Evolutionary conservation across 305 asterid genomes (phyloP).

Genomic region (Fraxinus baroniana): DNA sequence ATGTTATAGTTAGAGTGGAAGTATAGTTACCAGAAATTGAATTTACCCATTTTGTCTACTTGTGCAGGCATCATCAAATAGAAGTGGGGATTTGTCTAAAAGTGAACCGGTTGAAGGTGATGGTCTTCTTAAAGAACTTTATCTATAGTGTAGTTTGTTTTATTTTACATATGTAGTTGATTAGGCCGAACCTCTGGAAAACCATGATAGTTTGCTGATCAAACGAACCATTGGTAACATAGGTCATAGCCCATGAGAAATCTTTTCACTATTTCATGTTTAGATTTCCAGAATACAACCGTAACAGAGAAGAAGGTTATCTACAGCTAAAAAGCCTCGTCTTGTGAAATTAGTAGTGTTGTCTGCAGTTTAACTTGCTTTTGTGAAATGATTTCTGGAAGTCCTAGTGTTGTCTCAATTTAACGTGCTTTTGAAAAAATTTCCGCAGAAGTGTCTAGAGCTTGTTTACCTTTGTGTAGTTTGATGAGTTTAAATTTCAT

Average conservation of each 20-base stretch:
- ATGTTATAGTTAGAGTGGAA: not conserved
- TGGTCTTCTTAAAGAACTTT: slow-evolving; percentile 9
- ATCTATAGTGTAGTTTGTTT: not conserved
- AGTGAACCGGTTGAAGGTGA: slow-evolving; percentile 68
- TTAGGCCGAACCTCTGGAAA: not conserved
- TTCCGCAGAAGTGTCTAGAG: not conserved
- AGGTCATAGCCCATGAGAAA: not conserved
- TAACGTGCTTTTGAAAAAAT: not conserved
- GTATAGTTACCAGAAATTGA: not conserved
- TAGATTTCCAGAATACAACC: slow-evolving; percentile 6
- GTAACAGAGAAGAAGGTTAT: not conserved
- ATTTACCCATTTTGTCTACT: slow-evolving; percentile 12
- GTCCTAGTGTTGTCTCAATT: not conserved
- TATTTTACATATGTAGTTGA: not conserved
- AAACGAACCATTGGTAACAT: not conserved
- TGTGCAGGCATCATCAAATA: slow-evolving; percentile 75
- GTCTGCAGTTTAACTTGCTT: not conserved
- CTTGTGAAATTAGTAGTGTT: not conserved
- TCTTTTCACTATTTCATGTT: not conserved
- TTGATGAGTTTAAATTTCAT: slow-evolving; percentile 18
- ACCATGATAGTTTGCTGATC: not conserved
- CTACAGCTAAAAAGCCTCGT: not conserved
- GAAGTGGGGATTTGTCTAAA: slow-evolving; percentile 52
- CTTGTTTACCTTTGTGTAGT: not conserved
- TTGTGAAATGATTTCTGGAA: not conserved